Evolutionary conservation across 2,329 filamentous ascomycete genomes (phyloP), one percentile per base, ranked within the genome.

Genomic region (Tricladium varicosporioides): DNA sequence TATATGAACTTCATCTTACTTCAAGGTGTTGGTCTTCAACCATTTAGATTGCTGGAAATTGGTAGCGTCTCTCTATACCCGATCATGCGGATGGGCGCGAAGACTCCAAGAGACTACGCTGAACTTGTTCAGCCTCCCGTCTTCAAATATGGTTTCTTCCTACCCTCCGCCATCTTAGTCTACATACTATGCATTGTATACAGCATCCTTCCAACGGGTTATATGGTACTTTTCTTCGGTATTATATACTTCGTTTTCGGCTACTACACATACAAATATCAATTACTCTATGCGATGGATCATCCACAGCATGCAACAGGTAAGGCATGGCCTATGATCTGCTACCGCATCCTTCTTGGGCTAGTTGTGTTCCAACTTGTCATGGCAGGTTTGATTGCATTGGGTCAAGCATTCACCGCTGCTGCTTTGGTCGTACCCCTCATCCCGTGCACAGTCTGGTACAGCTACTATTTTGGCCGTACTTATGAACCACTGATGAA

Each of bases 171-270:
- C 0, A 83, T 99, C 56, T 82, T 99, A 10, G 86, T 97, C 14
- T 93, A 97, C 74, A 95, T 97, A 68, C 88, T 99, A 31, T 97
- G 94, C 68, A 81, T 96, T 43, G 92, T 97, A 5, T 99, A 99
- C 78, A 95, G 91, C 69, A 87, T 96, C 15, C 79, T 97, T 11
- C 85, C 85, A 0, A 81, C 82, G 49, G 94, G 92, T 0, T 95
- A 87, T 76, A 79, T 89, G 53, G 88, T 97, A 11, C 82, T 96
- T 14, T 78, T 92, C 9, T 86, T 93, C 49, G 94, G 94, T 2
- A 76, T 93, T 49, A 77, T 91, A 11, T 99, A 95, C 73, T 96
- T 95, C 66, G 71, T 83, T 16, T 82, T 96, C 13, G 92, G 92
- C 16, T 89, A 91, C 71, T 93, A 93, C 69, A 89, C 91, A 32